Conservation (phyloP, 495 filamentous ascomycete genomes). For the Oidiodendron maius region DNA sequence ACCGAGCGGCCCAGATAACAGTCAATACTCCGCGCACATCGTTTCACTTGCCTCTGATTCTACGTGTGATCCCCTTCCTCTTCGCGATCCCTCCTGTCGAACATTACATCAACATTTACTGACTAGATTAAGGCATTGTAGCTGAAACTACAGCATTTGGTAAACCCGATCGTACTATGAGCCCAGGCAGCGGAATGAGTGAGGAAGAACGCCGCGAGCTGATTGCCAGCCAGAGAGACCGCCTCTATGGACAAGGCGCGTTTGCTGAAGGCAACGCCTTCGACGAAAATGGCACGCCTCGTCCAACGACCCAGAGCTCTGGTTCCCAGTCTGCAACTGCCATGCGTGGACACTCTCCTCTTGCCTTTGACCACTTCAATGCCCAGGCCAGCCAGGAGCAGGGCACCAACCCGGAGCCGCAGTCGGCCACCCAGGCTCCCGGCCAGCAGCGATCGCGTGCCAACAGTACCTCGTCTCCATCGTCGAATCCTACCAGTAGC, state of each 20-base stretch:
- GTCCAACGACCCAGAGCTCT: constrained; percentile 48
- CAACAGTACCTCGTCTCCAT: constrained; percentile 84
- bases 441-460: constrained; percentile 66
- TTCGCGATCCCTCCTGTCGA: constrained; percentile 23
- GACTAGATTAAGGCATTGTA: constrained; percentile 55
- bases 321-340: constrained; percentile 47
- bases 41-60: constrained; percentile 17
- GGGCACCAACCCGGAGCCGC: constrained; percentile 27
- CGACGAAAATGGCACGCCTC: constrained; percentile 55
- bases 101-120: constrained; percentile 31
- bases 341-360: constrained; percentile 52
- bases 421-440: constrained; percentile 21
- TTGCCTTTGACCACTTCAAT: constrained; percentile 30
- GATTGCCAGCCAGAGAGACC: constrained; percentile 89
- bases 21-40: constrained; percentile 15
- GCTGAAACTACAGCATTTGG: constrained; percentile 71
- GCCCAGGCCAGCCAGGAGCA: constrained; percentile 27
- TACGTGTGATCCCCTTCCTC: constrained; percentile 12
- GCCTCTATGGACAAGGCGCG: constrained; percentile 75
- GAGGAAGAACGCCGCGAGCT: constrained; percentile 96
- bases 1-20: constrained; percentile 30
- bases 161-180: constrained; percentile 88
- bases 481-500: constrained; percentile 56
- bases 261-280: constrained; percentile 56
- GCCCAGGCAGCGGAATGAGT: constrained; percentile 75